Conservation (phyloP, 371 early-diverging fungal genomes). For the Syncephalastrum sp. region DNA sequence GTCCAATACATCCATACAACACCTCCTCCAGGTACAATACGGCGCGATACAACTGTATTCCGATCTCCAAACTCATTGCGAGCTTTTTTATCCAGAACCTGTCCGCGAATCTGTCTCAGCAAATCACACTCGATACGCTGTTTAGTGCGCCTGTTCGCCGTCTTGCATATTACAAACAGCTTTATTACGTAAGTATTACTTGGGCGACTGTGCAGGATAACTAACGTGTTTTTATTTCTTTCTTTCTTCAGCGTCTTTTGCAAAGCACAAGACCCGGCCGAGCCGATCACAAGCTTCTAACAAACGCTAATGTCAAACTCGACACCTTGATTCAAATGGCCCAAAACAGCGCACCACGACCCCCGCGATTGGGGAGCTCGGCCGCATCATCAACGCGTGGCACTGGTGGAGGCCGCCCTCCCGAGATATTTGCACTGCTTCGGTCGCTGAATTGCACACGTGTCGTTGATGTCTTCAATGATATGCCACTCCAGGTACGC, state of each 20-base stretch:
- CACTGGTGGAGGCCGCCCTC: neutral
- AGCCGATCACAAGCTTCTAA: slow-evolving; percentile 35
- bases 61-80: neutral
- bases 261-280: slow-evolving; percentile 40
- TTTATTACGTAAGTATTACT: slow-evolving; percentile 39
- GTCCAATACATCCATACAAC: slow-evolving; percentile 25
- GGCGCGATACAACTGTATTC: neutral
- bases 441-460: slow-evolving; percentile 27
- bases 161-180: slow-evolving; percentile 46
- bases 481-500: slow-evolving; percentile 22
- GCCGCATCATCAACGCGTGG: slow-evolving; percentile 3
- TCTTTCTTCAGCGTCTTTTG: slow-evolving; percentile 28
- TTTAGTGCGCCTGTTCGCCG: slow-evolving; percentile 48
- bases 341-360: slow-evolving; percentile 14
- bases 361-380: slow-evolving; percentile 1
- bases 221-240: neutral
- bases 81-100: slow-evolving; percentile 19
- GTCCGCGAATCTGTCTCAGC: slow-evolving; percentile 23
- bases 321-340: slow-evolving; percentile 35
- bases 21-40: slow-evolving; percentile 21
- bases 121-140: slow-evolving; percentile 40
- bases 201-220: neutral
- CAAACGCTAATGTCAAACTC: slow-evolving; percentile 35
- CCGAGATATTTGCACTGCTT: neutral
- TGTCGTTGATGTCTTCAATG: slow-evolving; percentile 27